These are phyloP conservation scores for Penicillium sp. DNA, from an alignment of 2,329 filamentous ascomycete genomes.

Conservation along the genomic window DNA sequence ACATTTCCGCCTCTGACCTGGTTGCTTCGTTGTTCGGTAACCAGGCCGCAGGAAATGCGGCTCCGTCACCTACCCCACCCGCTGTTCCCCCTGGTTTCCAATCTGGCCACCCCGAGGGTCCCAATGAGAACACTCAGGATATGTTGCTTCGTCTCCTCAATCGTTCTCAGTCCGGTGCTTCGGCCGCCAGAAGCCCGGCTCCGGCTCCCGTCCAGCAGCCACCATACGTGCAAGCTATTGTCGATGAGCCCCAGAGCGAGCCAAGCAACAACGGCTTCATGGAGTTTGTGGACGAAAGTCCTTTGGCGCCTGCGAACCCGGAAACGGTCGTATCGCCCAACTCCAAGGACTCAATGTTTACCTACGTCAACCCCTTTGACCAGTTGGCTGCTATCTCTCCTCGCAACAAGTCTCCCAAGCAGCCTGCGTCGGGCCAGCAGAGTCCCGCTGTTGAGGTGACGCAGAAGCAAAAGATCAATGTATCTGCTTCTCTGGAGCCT, in stretches of 20 bases:
- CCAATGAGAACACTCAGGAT: conserved; percentile 70
- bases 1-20: conserved; percentile 58
- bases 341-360: conserved; percentile 57
- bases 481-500: conserved; percentile 23
- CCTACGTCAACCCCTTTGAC: conserved; percentile 72
- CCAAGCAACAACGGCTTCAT: conserved; percentile 8
- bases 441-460: conserved; percentile 39
- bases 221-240: conserved; percentile 25
- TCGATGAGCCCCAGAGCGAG: conserved; percentile 16
- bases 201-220: conserved; percentile 39
- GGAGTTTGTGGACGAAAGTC: conserved; percentile 19
- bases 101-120: conserved; percentile 25
- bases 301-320: conserved; percentile 27
- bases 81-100: conserved; percentile 14
- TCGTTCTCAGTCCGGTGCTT: conserved; percentile 56
- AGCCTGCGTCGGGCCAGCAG: conserved; percentile 44
- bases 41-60: conserved; percentile 35
- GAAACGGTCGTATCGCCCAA: conserved; percentile 41
- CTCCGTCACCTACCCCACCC: conserved; percentile 32
- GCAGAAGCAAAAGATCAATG: conserved; percentile 24
- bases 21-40: conserved; percentile 58
- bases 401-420: conserved; percentile 58
- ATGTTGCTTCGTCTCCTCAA: conserved; percentile 85
- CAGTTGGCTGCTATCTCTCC: conserved; percentile 67
- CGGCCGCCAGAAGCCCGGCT: conserved; percentile 39